These are phyloP conservation scores for Metrosideros polymorpha DNA, from an alignment of 441 rosid species.

Conservation along the genomic window DNA sequence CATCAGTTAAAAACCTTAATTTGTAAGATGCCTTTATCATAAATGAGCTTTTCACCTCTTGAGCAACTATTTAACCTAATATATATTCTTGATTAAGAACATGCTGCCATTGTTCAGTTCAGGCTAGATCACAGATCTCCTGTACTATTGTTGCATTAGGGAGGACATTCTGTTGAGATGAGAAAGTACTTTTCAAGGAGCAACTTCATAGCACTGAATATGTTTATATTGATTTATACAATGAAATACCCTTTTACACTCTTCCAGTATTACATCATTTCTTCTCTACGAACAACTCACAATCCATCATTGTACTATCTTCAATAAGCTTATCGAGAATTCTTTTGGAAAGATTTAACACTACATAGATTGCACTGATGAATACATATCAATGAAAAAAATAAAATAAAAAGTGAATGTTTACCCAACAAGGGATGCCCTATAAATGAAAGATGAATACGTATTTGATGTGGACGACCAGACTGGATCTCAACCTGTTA, in stretches of 20 bases:
- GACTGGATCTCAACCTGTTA: slow-evolving; percentile 81
- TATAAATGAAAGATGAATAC: slow-evolving; percentile 80
- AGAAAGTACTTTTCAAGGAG: neutral
- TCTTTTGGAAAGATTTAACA: neutral
- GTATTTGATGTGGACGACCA: slow-evolving; percentile 92
- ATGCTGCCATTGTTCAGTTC: neutral
- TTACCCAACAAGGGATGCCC: slow-evolving; percentile 88
- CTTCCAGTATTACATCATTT: neutral
- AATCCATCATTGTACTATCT: neutral
- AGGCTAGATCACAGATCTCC: neutral
- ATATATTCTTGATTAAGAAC: neutral
- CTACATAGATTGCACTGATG: neutral
- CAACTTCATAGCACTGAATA: neutral
- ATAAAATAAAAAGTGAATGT: neutral
- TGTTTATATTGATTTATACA: neutral
- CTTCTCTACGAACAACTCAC: neutral
- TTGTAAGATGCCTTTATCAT: neutral
- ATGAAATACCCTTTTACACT: neutral
- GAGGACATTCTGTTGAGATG: neutral
- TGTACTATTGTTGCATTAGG: neutral
- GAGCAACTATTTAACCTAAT: neutral
- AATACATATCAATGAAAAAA: neutral
- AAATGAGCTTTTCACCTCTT: neutral
- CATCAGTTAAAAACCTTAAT: neutral
- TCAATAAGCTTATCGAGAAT: neutral